Percentiles rank a stretch among this genome's conserved stretches.
These are phyloP conservation scores for Chondrostereum purpureum DNA, from an alignment of 1,284 basidiomycete species.

Conservation along the genomic window DNA sequence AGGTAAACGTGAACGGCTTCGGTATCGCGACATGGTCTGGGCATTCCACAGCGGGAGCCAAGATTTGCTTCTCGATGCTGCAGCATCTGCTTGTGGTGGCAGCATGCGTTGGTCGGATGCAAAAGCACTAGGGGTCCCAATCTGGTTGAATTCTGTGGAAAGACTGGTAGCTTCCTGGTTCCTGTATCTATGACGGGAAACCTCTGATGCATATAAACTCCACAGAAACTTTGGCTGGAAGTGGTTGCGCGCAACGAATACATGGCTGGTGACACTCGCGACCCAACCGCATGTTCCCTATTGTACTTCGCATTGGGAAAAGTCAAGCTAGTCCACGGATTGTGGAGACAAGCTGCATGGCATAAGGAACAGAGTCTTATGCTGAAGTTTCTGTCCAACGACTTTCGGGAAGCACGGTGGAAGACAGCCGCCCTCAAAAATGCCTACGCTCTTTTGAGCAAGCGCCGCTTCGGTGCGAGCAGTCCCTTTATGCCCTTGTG, in stretches of 20 bases:
- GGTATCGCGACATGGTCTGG: constrained; percentile 92
- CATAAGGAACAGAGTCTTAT: constrained; percentile 88
- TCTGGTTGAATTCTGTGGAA: constrained; percentile 82
- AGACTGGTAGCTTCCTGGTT: constrained; percentile 50
- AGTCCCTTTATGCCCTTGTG: neutral
- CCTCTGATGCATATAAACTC: neutral
- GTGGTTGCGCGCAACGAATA: constrained; percentile 90
- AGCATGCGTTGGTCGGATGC: constrained; percentile 90
- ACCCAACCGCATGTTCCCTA: constrained; percentile 85
- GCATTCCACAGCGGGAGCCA: constrained; percentile 93
- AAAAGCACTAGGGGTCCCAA: constrained; percentile 75
- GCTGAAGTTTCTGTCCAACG: constrained; percentile 90
- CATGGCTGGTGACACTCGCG: constrained; percentile 76
- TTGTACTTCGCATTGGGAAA: constrained; percentile 96
- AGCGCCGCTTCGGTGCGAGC: constrained; percentile 80
- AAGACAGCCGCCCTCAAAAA: constrained; percentile 94
- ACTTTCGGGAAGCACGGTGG: constrained; percentile 86
- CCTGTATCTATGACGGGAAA: constrained; percentile 2
- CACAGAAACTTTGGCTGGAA: constrained; percentile 77
- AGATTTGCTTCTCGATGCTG: constrained; percentile 70
- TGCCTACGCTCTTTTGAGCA: constrained; percentile 88
- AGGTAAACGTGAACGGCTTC: constrained; percentile 62
- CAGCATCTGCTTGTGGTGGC: constrained; percentile 64
- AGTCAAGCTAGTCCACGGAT: constrained; percentile 82
- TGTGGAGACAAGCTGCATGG: constrained; percentile 95